These are phyloP conservation scores for Staphylotrichum tortipilum DNA, from an alignment of 495 filamentous ascomycete genomes.

Conservation along the genomic window DNA sequence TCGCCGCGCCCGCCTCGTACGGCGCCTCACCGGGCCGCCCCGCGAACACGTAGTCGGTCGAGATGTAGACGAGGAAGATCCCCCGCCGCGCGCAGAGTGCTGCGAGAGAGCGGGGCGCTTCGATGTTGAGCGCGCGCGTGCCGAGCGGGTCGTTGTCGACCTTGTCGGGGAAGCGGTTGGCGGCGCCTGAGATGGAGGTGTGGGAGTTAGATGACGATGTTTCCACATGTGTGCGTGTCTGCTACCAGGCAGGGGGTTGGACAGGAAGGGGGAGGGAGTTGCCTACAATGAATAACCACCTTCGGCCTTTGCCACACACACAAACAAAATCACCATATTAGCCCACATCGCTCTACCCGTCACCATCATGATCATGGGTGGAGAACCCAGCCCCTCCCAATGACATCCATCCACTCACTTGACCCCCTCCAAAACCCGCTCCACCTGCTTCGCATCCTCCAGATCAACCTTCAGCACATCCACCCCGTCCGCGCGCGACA, in stretches of 20 bases:
- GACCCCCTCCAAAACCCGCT: conserved; percentile 50
- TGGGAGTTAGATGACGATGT: background rate
- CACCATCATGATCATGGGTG: no score
- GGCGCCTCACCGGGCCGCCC: conserved; percentile 77
- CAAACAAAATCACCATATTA: no score
- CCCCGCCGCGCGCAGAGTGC: conserved; percentile 49
- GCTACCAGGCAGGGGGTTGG: no score
- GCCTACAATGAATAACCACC: conserved; percentile 75
- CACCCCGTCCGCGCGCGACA: conserved; percentile 60
- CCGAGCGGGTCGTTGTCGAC: conserved; percentile 71
- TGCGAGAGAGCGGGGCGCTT: conserved; percentile 59
- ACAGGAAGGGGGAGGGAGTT: background rate
- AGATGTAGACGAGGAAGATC: conserved; percentile 83
- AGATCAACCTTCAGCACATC: conserved; percentile 71
- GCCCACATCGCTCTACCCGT: no score
- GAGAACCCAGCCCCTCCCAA: no score
- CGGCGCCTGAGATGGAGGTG: conserved; percentile 45
- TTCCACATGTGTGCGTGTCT: no score
- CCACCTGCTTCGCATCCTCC: conserved; percentile 51
- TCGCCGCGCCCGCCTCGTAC: conserved; percentile 56
- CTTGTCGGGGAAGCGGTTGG: conserved; percentile 83
- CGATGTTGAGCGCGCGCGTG: conserved; percentile 66
- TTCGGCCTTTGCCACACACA: conserved; percentile 58
- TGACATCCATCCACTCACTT: no score
- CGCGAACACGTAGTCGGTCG: conserved; percentile 90